Base-by-base conservation (phyloP, 352 stramenopile species). In the Phytopythium montanum region DNA sequence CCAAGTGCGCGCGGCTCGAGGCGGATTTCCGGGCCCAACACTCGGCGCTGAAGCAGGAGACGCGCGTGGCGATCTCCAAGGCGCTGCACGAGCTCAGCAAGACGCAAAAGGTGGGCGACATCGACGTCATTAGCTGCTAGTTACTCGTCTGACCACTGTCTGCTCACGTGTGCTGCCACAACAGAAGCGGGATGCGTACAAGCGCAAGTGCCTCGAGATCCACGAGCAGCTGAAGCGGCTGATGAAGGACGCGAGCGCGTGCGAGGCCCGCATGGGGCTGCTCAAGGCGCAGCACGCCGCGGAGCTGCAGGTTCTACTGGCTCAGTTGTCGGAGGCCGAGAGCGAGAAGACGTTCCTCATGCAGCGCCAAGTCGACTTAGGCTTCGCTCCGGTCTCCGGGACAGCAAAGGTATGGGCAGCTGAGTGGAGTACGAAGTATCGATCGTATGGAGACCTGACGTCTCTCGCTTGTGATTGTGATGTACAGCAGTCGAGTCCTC, bases 131-230 rank as follows among this genome's bases (percentile, higher is more conserved):
- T 46, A 25, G 39, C 16, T 25, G 39, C n/a, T 9, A 25, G 19
- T 25, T 46, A 21, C 9, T n/a, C 14, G 6, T 46, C 6, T 21
- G 7, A 46, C 3, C 39, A n/a, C 18, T n/a, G n/a, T n/a, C 39
- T 12, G 36, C 6, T 28, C 21, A 10, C 42, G 3, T 29, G 21
- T 21, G 29, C 6, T 33, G 10, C 26, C 9, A 29, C 48, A 0
- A 19, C 66, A 88, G 78, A 92, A 94, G 71, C 74, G 81, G 18
- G 80, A 94, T 56, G 80, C 80, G 28, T 94, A 91, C 65, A 94
- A 94, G 44, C 71, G 73, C 26, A 94, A 92, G 42, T 94, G 85
- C 58, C 68, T 94, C 12, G 78, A 94, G 58, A 75, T 85, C 55
- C 85, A 94, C 66, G 79, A 89, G 54, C 75, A 70, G 21, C 86